Base-by-base conservation (phyloP, 2,329 filamentous ascomycete species). In the Passalora sequoiae region DNA sequence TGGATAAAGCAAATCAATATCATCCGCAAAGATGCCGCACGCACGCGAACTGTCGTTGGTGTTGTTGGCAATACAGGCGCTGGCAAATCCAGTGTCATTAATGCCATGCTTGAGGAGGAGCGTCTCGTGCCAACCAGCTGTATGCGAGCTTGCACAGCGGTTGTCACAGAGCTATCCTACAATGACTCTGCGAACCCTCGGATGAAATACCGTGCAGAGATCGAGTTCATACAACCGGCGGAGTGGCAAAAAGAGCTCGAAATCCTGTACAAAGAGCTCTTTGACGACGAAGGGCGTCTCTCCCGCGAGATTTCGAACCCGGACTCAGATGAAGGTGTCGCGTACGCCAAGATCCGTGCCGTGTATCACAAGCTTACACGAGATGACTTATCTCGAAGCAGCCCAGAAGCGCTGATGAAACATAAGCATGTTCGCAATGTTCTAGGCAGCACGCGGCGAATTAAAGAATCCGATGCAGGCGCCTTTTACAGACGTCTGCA, bases 41-140 rank as follows among this genome's bases (percentile, higher is more conserved):
- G 61, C 19, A 70, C 69, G 8, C 63, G 65, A 12, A 68, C 69
- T 1, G 66, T 81, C 0, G 67, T 83, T 13, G 79, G 78, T 4
- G 73, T 83, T 1, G 72, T 80, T 2, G 80, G 49, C 10, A 77
- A 73, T 41, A 83, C 80, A 0, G 78, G 79, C 0, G 73, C 75
- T 1, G 80, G 80, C 0, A 84, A 83, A 55, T 77, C 72, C 15
- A 78, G 74, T 1, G 65, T 82, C 0, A 80, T 83, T 58, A 83
- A 83, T 53, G 78, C 79, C 0, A 56, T 83, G 24, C 65, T 83
- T 0, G 77, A 81, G 21, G 76, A 83, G 52, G 76, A 82, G 49
- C 67, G 72, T n/a, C 62, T 77, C 12, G 68, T 70, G 0, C 71
- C 73, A 0, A 78, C 74, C 0, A 77, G 75, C 50, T 77, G 77